Percentiles rank a stretch among this genome's conserved stretches.
phyloP scores from a whole-genome alignment of 805 yeast species.

The Schizosaccharomyces lindneri region DNA sequence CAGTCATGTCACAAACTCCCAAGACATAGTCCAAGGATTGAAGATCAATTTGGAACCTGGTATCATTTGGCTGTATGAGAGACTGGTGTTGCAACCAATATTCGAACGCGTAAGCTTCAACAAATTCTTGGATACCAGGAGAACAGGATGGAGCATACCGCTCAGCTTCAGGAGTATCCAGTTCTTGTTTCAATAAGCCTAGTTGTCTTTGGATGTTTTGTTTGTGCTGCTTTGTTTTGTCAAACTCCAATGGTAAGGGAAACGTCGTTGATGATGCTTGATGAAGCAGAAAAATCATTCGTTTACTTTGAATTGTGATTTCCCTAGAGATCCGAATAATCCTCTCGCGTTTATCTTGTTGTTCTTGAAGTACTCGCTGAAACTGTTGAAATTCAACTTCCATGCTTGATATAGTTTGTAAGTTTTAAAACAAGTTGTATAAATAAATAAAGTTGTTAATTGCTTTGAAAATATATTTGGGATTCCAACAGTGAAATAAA shows the following conservation, averaged over 20 bases:
- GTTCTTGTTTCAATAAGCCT: neutral
- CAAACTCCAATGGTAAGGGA: neutral
- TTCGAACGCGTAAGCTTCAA: constrained; percentile 11
- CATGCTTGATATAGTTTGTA: neutral
- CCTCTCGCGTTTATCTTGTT: constrained; percentile 10
- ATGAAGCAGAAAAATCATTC: constrained; percentile 13
- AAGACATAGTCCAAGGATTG: constrained; percentile 15
- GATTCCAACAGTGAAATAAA: no score
- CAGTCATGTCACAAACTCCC: constrained; percentile 19
- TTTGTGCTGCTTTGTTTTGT: neutral
- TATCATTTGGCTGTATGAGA: constrained; percentile 1
- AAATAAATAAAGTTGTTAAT: neutral
- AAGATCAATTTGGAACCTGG: constrained; percentile 3
- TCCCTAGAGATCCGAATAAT: constrained; percentile 18
- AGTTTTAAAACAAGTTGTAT: neutral
- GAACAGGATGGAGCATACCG: neutral
- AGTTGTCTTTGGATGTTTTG: constrained; percentile 1
- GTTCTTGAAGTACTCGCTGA: neutral
- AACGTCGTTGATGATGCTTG: constrained; percentile 3
- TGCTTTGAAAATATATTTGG: no score
- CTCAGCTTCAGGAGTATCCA: neutral
- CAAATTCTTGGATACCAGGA: neutral
- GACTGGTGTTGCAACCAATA: constrained; percentile 7
- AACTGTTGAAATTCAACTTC: neutral
- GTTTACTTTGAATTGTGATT: constrained; percentile 17